Base-by-base conservation (phyloP, 805 yeast species). In the Saccharomycopsis javanensis region DNA sequence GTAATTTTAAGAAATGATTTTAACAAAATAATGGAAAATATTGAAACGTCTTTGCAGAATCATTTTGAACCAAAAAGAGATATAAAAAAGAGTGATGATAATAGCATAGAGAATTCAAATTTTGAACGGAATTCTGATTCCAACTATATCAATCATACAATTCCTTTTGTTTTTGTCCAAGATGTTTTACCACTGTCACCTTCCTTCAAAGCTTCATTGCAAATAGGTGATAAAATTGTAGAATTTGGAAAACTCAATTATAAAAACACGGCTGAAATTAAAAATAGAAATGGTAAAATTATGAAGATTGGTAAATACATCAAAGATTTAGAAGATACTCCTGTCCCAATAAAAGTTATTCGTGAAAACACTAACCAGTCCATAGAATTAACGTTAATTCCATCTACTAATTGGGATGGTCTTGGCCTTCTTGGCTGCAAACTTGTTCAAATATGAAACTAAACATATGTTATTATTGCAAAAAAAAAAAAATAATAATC, bases 1-100 rank as follows among this genome's bases (percentile, higher is more conserved):
- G 81, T 86, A 35, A 73, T 86, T 55, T 72, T 86, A 42, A 74
- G 84, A 58, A 91, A 89, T 65, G 97, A 92, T 69, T 74, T 83
- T 61, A 74, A 73, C 52, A 67, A 64, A 15, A 70, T 88, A 6
- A 66, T 82, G 63, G 66, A 69, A 4, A 67, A 72, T 23, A 67
- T 88, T 6, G 81, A 80, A 34, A 59, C 56, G 6, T 75, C 75
- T 38, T 67, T 89, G 61, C 64, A 71, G 4, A 69, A 71, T 34
- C 80, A 79, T 51, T 77, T 80, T 50, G 27, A 45, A 2, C n/a
- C 5, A 18, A 16, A 42, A 25, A 6, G 25, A 6, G 38, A 23
- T n/a, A 18, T 25, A 1, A 5, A 34, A 15, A 27, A 20, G 2
- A 25, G 20, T n/a, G 30, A 25, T 1, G n/a, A 11, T 2, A 46